Evolutionary conservation across 257 asterid genomes (phyloP), one percentile per base, ranked within the genome.

Genomic region (Paraleonurus japonicus): DNA sequence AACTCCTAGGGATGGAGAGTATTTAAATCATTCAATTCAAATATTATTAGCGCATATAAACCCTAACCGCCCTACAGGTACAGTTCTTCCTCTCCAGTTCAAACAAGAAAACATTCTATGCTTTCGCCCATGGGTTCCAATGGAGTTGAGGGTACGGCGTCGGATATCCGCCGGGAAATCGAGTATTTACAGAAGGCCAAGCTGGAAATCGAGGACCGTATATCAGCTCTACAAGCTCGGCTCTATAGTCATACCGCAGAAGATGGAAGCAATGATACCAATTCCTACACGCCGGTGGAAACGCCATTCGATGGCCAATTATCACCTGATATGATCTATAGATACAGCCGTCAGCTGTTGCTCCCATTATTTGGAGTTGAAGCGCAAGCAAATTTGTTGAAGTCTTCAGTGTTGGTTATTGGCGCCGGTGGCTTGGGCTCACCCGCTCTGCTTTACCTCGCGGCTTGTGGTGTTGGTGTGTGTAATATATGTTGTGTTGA

Each of bases 341-440:
- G 99, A 69, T 95, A 95, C 79, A 89, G 99, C 79, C 98, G 99
- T 20, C 99, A 95, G 22, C 85, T 95, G 62, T 72, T 95, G 77
- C 99, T 95, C 55, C 96, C 98, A 75, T 83, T 89, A n/a, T 88
- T 95, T 59, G 99, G 99, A 32, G 83, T 77, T 69, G 81, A 81
- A 82, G 97, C 88, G 48, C 97, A 95, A 81, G 81, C 84, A 6
- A 92, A 89, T 80, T 76, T 94, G 73, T 71, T 91, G 85, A 91
- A 89, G 69, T 84, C 92, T 11, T 89, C 99, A 9, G 87, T 89
- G 61, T 78, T 95, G 82, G 97, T 95, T 59, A 85, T 95, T 74
- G 99, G 99, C 74, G 99, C 99, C 60, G 99, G 99, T 75, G 99
- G 99, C 23, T 80, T 95, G 75, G 98, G 99, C 33, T 84, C 99